Base-by-base conservation (phyloP, 2,329 filamentous ascomycete genomes). In the Talaromyces sp. region DNA sequence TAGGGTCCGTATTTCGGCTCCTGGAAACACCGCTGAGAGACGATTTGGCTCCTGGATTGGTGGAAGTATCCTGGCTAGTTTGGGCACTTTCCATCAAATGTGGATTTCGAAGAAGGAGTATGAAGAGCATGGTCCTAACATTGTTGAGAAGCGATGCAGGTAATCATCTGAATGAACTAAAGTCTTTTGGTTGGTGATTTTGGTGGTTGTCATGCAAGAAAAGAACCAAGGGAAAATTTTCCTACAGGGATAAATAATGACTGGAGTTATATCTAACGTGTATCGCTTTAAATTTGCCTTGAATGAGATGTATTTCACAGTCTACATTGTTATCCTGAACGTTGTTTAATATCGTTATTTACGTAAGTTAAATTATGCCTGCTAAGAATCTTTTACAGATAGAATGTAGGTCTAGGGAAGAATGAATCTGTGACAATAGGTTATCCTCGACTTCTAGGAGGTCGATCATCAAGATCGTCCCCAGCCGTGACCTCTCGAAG, bases 1-100 rank as follows among this genome's bases (percentile, higher is more conserved):
- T 19, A 87, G 92, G 74, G 92, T 98, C 72, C 91, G 95, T 78
- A 88, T 99, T 43, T 91, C 95, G 71, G 92, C 95, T 0, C 90
- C 93, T 0, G 92, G 92, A 19, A 88, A 94, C 72, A 91, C 91
- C 0, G 91, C 90, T 43, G 96, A 99, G 84, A 84, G 96, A 63
- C 90, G 93, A 70, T 98, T 96, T 78, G 93, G 92, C 25, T 89
- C 91, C 59, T 99, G 95, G 94, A 93, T 99, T 70, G 95, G 96
- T 56, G 95, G 95, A 54, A 97, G 93, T 79, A 97, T 99, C 72
- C 82, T 99, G 70, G 93, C 92, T 6, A 97, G 93, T 78, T 79
- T 99, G 80, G 96, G 96, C 10, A 97, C 93, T 15, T 99, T 99
- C 81, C 95, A 99, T 81, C 95, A 99, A 83, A 94, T 99, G 91